phyloP scores from a whole-genome alignment of 2,329 filamentous ascomycete genomes.

The Polychaeton citri region DNA sequence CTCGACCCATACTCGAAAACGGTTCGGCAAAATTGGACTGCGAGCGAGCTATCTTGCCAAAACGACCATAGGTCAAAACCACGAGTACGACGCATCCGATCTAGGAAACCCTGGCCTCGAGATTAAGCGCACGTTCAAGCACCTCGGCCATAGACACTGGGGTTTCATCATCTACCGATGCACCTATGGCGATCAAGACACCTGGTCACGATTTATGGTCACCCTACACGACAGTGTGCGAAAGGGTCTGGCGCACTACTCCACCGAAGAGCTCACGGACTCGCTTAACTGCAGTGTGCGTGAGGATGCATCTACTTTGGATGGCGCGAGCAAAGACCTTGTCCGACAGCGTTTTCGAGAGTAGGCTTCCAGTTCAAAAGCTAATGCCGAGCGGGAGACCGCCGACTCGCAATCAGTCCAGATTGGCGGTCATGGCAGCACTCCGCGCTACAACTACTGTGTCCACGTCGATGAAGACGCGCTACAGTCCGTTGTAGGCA shows the following conservation, averaged over 20 bases:
- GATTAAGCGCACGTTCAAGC: background rate
- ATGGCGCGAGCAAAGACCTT: background rate
- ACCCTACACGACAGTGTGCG: slow-evolving; percentile 1
- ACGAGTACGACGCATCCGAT: background rate
- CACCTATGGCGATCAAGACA: slow-evolving; percentile 5
- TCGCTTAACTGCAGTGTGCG: slow-evolving; percentile 1
- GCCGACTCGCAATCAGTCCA: background rate
- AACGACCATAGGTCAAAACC: background rate
- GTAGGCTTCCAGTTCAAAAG: slow-evolving; percentile 1
- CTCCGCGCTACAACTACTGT: slow-evolving; percentile 1
- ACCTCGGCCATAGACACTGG: slow-evolving; percentile 2
- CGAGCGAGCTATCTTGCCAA: background rate
- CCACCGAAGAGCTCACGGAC: background rate
- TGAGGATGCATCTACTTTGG: slow-evolving; percentile 1
- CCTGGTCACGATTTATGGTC: slow-evolving; percentile 5
- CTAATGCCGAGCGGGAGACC: slow-evolving; percentile 1
- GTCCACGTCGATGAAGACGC: slow-evolving; percentile 2
- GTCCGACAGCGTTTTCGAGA: background rate
- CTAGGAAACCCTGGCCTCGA: background rate
- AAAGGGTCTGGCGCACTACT: slow-evolving; percentile 1
- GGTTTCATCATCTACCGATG: slow-evolving; percentile 5
- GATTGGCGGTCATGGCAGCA: background rate
- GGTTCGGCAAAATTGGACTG: background rate
- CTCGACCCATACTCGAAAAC: background rate
- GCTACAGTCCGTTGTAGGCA: slow-evolving; percentile 1